Percentiles rank a stretch among this genome's conserved stretches.
These are phyloP conservation scores for Solanum chacoense DNA, from an alignment of 305 asterid species.

Conservation along the genomic window DNA sequence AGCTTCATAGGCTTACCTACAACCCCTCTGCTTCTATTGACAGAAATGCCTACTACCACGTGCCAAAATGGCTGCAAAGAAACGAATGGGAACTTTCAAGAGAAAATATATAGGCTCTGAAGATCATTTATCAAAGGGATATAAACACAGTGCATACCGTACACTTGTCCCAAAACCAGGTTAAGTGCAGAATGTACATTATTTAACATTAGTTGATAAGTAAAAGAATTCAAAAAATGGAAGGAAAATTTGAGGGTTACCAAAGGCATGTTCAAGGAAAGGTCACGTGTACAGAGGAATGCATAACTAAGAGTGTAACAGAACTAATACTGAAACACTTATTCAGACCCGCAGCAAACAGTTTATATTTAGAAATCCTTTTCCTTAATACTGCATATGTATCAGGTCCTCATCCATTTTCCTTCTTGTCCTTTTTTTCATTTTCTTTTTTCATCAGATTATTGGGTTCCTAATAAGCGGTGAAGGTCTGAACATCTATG, in stretches of 20 bases:
- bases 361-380: not conserved
- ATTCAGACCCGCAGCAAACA: not conserved
- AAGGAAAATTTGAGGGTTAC: not conserved
- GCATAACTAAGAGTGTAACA: not conserved
- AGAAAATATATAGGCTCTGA: slow-evolving; percentile 1
- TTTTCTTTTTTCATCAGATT: not conserved
- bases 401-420: not conserved
- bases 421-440: not conserved
- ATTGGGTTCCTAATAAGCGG: not conserved
- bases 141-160: not conserved
- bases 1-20: slow-evolving; percentile 48
- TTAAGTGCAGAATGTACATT: not conserved
- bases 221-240: not conserved
- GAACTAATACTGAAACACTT: not conserved
- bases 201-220: not conserved
- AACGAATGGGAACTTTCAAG: slow-evolving; percentile 1
- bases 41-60: slow-evolving; percentile 34
- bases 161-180: not conserved
- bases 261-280: not conserved
- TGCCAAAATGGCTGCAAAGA: slow-evolving; percentile 90
- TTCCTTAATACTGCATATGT: not conserved
- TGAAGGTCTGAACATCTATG: not conserved
- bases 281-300: not conserved
- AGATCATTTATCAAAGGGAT: not conserved
- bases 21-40: slow-evolving; percentile 83